Evolutionary conservation across 169 alveolate genomes (phyloP).

Genomic region (Plasmodium adleri): DNA sequence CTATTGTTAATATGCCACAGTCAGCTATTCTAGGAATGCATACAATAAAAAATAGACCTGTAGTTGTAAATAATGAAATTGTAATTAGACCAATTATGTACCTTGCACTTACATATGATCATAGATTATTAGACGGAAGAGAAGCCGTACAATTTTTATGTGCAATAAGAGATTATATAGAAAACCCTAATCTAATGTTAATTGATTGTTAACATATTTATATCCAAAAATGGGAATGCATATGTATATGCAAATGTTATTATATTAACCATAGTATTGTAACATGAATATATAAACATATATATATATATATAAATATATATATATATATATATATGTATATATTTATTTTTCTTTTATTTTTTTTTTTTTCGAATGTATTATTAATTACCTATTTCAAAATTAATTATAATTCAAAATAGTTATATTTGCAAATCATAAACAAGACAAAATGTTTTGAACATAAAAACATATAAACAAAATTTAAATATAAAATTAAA

Average conservation of each 20-base stretch:
- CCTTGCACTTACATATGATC: slow-evolving; percentile 97
- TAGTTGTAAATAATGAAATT: slow-evolving; percentile 92
- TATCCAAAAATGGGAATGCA: no score
- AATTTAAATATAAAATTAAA: no score
- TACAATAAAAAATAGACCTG: slow-evolving; percentile 93
- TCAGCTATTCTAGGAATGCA: slow-evolving; percentile 96
- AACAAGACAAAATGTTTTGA: no score
- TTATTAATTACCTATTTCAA: not conserved
- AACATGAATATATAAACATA: not conserved
- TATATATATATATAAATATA: not conserved
- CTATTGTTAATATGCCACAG: slow-evolving; percentile 96
- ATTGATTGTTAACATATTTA: slow-evolving; percentile 53
- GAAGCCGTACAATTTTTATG: slow-evolving; percentile 97
- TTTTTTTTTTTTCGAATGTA: not conserved
- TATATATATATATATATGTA: not conserved
- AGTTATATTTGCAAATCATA: no score
- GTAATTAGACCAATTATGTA: slow-evolving; percentile 96
- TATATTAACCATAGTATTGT: not conserved
- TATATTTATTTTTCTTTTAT: not conserved
- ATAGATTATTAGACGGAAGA: slow-evolving; percentile 97
- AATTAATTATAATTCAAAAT: not conserved
- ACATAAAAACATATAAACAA: no score
- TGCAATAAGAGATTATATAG: slow-evolving; percentile 92
- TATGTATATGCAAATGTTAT: no score
- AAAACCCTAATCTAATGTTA: slow-evolving; percentile 91